phyloP scores from a whole-genome alignment of 179 eudicot genomes.

The Sideroxylon spinosum region DNA sequence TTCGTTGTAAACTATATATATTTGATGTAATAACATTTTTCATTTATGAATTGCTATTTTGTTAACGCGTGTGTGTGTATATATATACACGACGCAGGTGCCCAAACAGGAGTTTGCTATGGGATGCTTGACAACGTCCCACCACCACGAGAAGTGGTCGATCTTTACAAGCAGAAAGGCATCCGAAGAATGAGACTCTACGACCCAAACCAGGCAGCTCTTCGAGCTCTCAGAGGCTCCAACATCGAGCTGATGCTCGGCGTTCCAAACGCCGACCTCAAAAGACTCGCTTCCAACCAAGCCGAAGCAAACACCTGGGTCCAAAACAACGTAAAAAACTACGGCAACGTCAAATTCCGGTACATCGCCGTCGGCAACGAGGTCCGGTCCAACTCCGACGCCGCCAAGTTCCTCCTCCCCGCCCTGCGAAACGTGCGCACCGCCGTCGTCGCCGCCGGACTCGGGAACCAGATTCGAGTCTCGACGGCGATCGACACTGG shows the following conservation, averaged over 20 bases:
- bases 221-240: slow-evolving; percentile 42
- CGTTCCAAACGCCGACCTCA: slow-evolving; percentile 36
- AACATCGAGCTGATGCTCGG: slow-evolving; percentile 45
- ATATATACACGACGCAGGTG: slow-evolving; percentile 32
- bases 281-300: slow-evolving; percentile 20
- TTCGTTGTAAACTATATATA: no score
- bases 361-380: slow-evolving; percentile 16
- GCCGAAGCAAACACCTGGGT: slow-evolving; percentile 45
- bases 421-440: no score
- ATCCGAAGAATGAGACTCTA: slow-evolving; percentile 45
- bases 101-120: slow-evolving; percentile 52
- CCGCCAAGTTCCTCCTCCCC: slow-evolving; percentile 4
- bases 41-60: neutral
- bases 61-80: neutral
- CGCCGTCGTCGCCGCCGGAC: no score
- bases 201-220: slow-evolving; percentile 33
- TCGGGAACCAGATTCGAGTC: no score
- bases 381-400: slow-evolving; percentile 5
- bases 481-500: neutral
- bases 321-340: slow-evolving; percentile 31
- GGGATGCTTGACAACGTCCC: slow-evolving; percentile 41
- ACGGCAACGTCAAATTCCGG: slow-evolving; percentile 37
- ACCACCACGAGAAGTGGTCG: slow-evolving; percentile 33
- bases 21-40: neutral
- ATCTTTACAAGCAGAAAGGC: slow-evolving; percentile 26